Base-by-base conservation (phyloP, 2,329 filamentous ascomycete species). In the Thermoascus crustaceus region DNA sequence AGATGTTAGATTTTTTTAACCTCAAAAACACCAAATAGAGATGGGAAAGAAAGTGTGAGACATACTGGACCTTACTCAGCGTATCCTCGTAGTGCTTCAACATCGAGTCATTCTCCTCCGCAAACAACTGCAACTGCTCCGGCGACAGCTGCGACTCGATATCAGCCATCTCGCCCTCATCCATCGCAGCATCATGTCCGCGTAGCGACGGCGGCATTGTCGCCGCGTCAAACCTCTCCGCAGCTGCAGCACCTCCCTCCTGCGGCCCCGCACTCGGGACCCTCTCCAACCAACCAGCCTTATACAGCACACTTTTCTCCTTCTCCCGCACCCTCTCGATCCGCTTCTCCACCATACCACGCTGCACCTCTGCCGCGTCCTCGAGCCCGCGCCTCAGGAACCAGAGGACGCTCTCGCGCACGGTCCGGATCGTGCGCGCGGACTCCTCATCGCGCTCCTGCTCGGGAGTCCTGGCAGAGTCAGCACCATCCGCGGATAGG, bases 111-210 rank as follows among this genome's bases (percentile, higher is more conserved):
- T 96, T 95, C 55, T 93, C 88, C 61, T 86, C 76, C 48, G 89
- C 88, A 64, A 98, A 96, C 55, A 94, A 75, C 58, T 95, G 89
- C 34, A 91, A 68, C 61, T 96, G 89, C 55, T 95, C 87, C 14
- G 79, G 72, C 11, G 82, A 85, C 42, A 95, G 67, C 43, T 79
- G 75, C 26, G 76, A 57, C 52, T 73, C 69, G 26, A 71, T 66
- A 5, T 57, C 55, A 11, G 55, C 54, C 2, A 50, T 47, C 31
- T 62, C 58, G 3, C 43, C 47, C 27, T 57, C 52, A 22, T 55
- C 55, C 5, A 62, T 29, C 1, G 45, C 41, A 7, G 47, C 45
- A 32, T 48, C 45, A 37, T 55, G 35, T 34, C 19, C 26, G 24
- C 30, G 29, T 9, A 18, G 17, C 11, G 29, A 24, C 32, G 9